Base-by-base conservation (phyloP, 495 filamentous ascomycete species). In the Rhizodiscina lignyota region DNA sequence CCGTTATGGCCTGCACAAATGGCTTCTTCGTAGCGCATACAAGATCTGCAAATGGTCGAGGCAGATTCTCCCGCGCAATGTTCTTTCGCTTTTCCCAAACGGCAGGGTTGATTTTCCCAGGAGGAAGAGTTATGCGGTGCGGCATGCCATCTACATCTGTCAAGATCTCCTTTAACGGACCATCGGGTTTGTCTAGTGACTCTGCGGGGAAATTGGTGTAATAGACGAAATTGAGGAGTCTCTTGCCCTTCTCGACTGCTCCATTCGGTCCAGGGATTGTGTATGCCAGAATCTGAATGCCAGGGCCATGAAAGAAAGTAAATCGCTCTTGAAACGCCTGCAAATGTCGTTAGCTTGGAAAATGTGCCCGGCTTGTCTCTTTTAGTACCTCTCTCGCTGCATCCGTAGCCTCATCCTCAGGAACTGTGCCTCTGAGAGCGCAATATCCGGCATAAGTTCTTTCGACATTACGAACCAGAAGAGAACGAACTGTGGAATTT, bases 201-300 rank as follows among this genome's bases (percentile, higher is more conserved):
- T 49, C 52, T 28, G 54, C 54, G 5, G 60, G 51, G 40, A 64
- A 70, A 37, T 71, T 72, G 35, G 52, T 55, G 44, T 73, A 75
- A 52, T 66, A 75, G 31, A 73, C 69, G 39, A 61, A 68, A 43
- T 72, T 75, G 28, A 70, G 55, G 5, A 66, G 56, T 1, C 67
- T 57, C 11, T 62, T 35, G 10, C 61, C 67, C 0, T 53, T 52
- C 27, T 62, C 51, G 5, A 66, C 52, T 3, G 56, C 56, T 4
- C 67, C 64, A 32, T 67, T 50, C 12, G 53, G 38, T 1, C 66
- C 68, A 0, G 68, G 64, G 29, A 74, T 72, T 11, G 64, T 53
- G 41, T 75, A 72, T 12, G 60, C 59, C 8, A 63, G 51, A 38
- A 63, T 61, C 39, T 67, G 58, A 10, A 60, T 45, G n/a, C 56